Conservation (phyloP, 106 monocot species). For the Chionographis japonica region DNA sequence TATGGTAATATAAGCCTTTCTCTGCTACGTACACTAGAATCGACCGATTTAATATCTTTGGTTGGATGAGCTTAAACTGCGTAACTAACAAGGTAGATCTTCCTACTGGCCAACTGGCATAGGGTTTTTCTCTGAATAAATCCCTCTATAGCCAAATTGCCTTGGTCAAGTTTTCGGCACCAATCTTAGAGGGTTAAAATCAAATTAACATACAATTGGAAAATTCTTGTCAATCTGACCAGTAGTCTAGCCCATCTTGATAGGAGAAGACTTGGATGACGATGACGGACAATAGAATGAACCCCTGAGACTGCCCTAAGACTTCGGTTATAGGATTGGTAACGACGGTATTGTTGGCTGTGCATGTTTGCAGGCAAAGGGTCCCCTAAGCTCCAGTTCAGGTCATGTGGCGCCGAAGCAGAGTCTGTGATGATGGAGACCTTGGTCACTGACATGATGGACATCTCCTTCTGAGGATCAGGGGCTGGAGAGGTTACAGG, state of each 20-base stretch:
- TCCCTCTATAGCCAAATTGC: neutral
- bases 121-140: neutral
- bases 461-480: slow-evolving; percentile 30
- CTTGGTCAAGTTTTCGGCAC: neutral
- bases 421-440: slow-evolving; percentile 33
- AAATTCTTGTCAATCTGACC: too few relatives aligned
- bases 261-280: too few relatives aligned
- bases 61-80: neutral
- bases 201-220: too few relatives aligned
- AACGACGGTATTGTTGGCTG: too few relatives aligned
- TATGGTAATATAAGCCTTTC: slow-evolving; percentile 6
- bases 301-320: too few relatives aligned
- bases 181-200: too few relatives aligned
- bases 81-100: neutral
- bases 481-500: slow-evolving; percentile 9
- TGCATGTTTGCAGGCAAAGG: slow-evolving; percentile 15
- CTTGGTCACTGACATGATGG: slow-evolving; percentile 48
- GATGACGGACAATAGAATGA: too few relatives aligned
- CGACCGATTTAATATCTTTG: neutral
- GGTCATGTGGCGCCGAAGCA: slow-evolving; percentile 32
- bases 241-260: too few relatives aligned
- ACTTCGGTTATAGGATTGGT: too few relatives aligned
- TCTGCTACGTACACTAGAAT: neutral
- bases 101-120: neutral
- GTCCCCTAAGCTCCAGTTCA: slow-evolving; percentile 18